Percentiles rank a stretch among this genome's conserved stretches.
These are phyloP conservation scores for Bipolaris bicolor DNA, from an alignment of 2,329 filamentous ascomycete species.

Conservation along the genomic window DNA sequence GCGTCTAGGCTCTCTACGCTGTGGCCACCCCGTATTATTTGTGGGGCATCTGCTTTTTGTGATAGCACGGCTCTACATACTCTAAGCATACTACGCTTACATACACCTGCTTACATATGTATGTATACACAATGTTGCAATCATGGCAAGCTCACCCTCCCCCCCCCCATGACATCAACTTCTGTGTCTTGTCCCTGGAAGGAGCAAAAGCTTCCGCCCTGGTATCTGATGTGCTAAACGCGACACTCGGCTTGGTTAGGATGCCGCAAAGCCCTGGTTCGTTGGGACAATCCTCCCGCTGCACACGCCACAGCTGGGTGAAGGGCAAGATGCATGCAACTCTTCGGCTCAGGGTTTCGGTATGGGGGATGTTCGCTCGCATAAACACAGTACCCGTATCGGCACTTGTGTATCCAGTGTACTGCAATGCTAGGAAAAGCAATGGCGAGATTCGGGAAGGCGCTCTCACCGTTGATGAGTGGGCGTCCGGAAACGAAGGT, in stretches of 20 bases:
- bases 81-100: no score
- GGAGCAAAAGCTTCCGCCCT: background rate
- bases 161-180: background rate
- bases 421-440: background rate
- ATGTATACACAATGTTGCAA: background rate
- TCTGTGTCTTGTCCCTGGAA: background rate
- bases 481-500: background rate
- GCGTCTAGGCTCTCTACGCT: background rate
- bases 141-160: background rate
- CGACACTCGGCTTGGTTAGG: conserved; percentile 3
- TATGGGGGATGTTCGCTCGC: background rate
- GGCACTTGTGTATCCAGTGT: background rate
- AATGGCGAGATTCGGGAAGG: background rate
- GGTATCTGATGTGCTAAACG: background rate
- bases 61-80: background rate
- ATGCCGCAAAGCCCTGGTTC: conserved; percentile 15
- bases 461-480: conserved; percentile 1
- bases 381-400: background rate
- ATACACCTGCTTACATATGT: no score
- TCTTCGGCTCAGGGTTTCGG: background rate
- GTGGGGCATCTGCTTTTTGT: conserved; percentile 9
- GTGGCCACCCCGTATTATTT: conserved; percentile 1
- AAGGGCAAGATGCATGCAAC: conserved; percentile 1
- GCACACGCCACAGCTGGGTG: conserved; percentile 20
- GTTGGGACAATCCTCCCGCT: conserved; percentile 22